Evolutionary conservation across 805 yeast genomes (phyloP).

Genomic region (Ogataea saltuana): DNA sequence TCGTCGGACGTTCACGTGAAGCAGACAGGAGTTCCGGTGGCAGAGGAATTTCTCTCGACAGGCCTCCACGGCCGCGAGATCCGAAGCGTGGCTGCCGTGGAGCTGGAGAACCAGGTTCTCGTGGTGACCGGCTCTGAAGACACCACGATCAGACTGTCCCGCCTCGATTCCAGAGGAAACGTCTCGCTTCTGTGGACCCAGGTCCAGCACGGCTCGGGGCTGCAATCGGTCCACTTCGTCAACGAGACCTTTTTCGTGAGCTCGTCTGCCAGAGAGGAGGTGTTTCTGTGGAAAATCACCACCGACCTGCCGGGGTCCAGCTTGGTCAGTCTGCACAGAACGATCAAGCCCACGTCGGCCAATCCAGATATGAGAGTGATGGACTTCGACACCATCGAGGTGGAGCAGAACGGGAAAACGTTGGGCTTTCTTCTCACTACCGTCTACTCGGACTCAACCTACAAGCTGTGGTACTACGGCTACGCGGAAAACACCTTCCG

Average conservation of each 20-base stretch:
- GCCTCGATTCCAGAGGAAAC: constrained; percentile 41
- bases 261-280: constrained; percentile 86
- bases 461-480: constrained; percentile 63
- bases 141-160: constrained; percentile 67
- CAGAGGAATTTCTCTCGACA: constrained; percentile 39
- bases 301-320: constrained; percentile 27
- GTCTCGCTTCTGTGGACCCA: constrained; percentile 57
- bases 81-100: constrained; percentile 61
- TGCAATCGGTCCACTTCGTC: constrained; percentile 71
- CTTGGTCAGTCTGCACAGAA: constrained; percentile 48
- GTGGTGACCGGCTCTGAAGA: constrained; percentile 88
- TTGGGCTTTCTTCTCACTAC: constrained; percentile 58
- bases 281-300: constrained; percentile 72
- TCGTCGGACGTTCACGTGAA: constrained; percentile 49
- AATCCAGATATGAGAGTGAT: constrained; percentile 86
- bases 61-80: constrained; percentile 95
- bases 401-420: constrained; percentile 22
- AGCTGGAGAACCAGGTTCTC: constrained; percentile 37
- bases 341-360: constrained; percentile 53
- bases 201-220: constrained; percentile 84
- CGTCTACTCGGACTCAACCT: constrained; percentile 82
- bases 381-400: constrained; percentile 66
- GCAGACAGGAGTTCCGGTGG: constrained; percentile 26
- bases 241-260: constrained; percentile 49
- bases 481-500: constrained; percentile 39